phyloP scores from a whole-genome alignment of 495 filamentous ascomycete species.

The Parathielavia appendiculata region DNA sequence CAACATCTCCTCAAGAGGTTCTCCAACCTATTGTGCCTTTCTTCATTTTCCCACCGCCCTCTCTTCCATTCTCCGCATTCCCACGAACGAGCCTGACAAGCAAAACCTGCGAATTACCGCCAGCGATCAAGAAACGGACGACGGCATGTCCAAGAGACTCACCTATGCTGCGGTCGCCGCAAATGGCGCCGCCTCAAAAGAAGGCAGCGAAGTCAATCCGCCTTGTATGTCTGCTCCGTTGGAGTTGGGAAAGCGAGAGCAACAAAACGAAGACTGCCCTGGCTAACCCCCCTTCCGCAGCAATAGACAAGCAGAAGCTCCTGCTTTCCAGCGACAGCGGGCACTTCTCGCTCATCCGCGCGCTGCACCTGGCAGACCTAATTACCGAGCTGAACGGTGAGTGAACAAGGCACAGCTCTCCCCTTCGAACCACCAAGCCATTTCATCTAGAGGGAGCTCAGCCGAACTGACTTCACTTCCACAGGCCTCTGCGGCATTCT shows the following conservation, averaged over 20 bases:
- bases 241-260: not conserved
- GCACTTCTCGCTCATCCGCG: conserved; percentile 65
- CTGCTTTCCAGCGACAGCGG: conserved; percentile 71
- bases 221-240: conserved; percentile 28
- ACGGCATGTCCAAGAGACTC: conserved; percentile 48
- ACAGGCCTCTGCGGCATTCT: conserved; percentile 77
- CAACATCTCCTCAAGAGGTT: not conserved
- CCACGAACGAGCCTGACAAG: not conserved
- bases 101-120: not conserved
- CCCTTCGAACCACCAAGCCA: not conserved
- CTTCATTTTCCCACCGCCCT: not conserved
- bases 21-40: not conserved
- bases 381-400: conserved; percentile 94
- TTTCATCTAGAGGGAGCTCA: too few relatives aligned
- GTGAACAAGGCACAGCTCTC: not conserved
- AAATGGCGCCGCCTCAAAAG: conserved; percentile 39
- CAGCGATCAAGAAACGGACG: not conserved
- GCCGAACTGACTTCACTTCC: not conserved
- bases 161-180: conserved; percentile 28
- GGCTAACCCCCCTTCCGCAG: conserved; percentile 37
- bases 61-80: not conserved
- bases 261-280: not conserved
- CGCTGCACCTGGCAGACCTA: conserved; percentile 88
- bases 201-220: conserved; percentile 20
- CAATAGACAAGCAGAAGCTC: conserved; percentile 78